Evolutionary conservation across 805 yeast species (phyloP).

Genomic region (Candida peoriensis): DNA sequence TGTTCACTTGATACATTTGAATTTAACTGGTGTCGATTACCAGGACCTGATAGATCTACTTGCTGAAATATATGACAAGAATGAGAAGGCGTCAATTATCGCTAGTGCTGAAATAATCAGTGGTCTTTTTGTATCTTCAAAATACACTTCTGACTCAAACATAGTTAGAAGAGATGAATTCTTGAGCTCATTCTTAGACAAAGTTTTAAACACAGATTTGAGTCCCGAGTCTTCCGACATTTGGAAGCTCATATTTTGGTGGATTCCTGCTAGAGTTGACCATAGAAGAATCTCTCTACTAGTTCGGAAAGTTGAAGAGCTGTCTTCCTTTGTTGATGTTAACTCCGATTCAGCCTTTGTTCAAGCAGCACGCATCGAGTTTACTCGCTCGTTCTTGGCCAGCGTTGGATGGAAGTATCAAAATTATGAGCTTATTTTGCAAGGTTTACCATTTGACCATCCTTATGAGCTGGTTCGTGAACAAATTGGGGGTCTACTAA

Average conservation of each 20-base stretch:
- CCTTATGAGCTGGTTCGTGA: slow-evolving; percentile 71
- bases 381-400: slow-evolving; percentile 46
- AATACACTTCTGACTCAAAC: slow-evolving; percentile 32
- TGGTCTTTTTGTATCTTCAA: slow-evolving; percentile 53
- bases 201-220: slow-evolving; percentile 50
- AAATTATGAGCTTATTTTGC: slow-evolving; percentile 38
- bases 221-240: slow-evolving; percentile 68
- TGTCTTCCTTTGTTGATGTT: slow-evolving; percentile 36
- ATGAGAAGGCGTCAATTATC: slow-evolving; percentile 74
- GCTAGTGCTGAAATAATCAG: slow-evolving; percentile 65
- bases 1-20: slow-evolving; percentile 43
- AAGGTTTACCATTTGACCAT: slow-evolving; percentile 45
- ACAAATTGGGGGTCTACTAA: slow-evolving; percentile 55
- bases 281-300: slow-evolving; percentile 58
- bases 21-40: slow-evolving; percentile 37
- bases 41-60: slow-evolving; percentile 50
- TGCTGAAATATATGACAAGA: slow-evolving; percentile 46
- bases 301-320: slow-evolving; percentile 37
- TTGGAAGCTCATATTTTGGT: slow-evolving; percentile 76
- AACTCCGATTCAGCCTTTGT: slow-evolving; percentile 58
- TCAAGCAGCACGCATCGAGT: slow-evolving; percentile 55
- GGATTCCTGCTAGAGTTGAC: slow-evolving; percentile 65
- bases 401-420: slow-evolving; percentile 53
- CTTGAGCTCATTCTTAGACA: slow-evolving; percentile 37
- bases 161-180: slow-evolving; percentile 39